phyloP scores from a whole-genome alignment of 2,329 filamentous ascomycete species.

The Myriosclerotinia duriaeana region DNA sequence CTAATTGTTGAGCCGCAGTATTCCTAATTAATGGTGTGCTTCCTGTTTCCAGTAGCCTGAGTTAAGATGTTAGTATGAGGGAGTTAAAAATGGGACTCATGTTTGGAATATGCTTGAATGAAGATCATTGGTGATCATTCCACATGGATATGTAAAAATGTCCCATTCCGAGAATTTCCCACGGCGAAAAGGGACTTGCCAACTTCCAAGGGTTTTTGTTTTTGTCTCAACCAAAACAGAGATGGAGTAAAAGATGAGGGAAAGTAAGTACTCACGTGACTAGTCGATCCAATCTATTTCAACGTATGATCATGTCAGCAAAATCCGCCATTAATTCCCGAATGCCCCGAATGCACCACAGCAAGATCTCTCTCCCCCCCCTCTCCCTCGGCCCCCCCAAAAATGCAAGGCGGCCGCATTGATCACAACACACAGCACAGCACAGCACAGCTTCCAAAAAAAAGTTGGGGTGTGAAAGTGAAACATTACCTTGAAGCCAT shows the following conservation, averaged over 20 bases:
- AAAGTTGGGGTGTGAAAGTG: slow-evolving; percentile 9
- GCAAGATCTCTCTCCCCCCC: too few relatives aligned
- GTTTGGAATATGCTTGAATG: not conserved
- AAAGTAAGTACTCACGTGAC: slow-evolving; percentile 70
- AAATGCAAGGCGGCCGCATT: slow-evolving; percentile 19
- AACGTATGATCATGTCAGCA: slow-evolving; percentile 34
- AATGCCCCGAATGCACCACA: not conserved
- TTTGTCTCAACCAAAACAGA: slow-evolving; percentile 4
- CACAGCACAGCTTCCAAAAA: too few relatives aligned
- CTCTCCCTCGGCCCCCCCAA: not conserved
- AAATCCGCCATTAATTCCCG: slow-evolving; percentile 10
- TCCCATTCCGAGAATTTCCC: not conserved
- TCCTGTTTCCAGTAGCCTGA: slow-evolving; percentile 90
- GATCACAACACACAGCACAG: not conserved
- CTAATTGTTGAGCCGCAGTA: slow-evolving; percentile 93
- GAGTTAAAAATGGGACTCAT: not conserved
- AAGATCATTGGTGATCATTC: slow-evolving; percentile 11
- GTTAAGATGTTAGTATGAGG: slow-evolving; percentile 28
- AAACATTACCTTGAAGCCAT: slow-evolving; percentile 42
- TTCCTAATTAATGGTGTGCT: slow-evolving; percentile 95
- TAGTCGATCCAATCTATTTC: slow-evolving; percentile 71
- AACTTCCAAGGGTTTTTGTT: not conserved
- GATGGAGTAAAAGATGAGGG: slow-evolving; percentile 5
- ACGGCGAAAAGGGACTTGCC: not conserved
- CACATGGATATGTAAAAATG: not conserved